phyloP scores from a whole-genome alignment of 2,329 filamentous ascomycete species.

The Verticillium nonalfalfae region DNA sequence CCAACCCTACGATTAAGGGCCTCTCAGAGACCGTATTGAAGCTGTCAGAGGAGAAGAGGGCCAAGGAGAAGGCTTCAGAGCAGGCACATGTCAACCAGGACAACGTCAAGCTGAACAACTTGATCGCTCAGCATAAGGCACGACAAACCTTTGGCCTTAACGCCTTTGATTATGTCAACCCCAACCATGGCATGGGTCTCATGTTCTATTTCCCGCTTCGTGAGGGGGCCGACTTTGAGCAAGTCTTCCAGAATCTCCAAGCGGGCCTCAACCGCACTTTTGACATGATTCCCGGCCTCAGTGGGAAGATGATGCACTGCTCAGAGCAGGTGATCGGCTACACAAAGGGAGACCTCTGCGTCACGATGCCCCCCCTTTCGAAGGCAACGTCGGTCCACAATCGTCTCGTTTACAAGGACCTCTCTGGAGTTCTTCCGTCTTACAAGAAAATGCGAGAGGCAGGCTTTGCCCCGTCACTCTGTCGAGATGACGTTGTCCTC shows the following conservation, averaged over 20 bases:
- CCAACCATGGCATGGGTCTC: slow-evolving; percentile 22
- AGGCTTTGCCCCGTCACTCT: slow-evolving; percentile 13
- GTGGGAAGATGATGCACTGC: slow-evolving; percentile 24
- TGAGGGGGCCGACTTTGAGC: slow-evolving; percentile 15
- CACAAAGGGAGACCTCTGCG: slow-evolving; percentile 16
- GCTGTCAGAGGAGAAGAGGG: slow-evolving; percentile 7
- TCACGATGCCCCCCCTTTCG: slow-evolving; percentile 11
- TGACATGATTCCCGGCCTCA: slow-evolving; percentile 26
- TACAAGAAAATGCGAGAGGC: slow-evolving; percentile 16
- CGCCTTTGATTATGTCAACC: slow-evolving; percentile 24
- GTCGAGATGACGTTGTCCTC: neutral
- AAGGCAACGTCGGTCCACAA: neutral
- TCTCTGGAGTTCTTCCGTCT: slow-evolving; percentile 13
- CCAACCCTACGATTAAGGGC: slow-evolving; percentile 19
- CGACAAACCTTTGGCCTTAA: slow-evolving; percentile 18
- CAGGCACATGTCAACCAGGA: neutral
- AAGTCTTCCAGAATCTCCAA: slow-evolving; percentile 23
- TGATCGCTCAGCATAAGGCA: slow-evolving; percentile 15
- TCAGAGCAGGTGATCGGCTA: slow-evolving; percentile 21
- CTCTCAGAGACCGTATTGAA: slow-evolving; percentile 17
- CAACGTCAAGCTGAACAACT: slow-evolving; percentile 9
- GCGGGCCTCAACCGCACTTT: slow-evolving; percentile 25
- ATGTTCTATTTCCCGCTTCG: slow-evolving; percentile 25
- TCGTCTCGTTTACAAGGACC: neutral
- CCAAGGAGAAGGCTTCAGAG: slow-evolving; percentile 2